phyloP scores from a whole-genome alignment of 2,329 filamentous ascomycete genomes.

The Paecilomyces variotii region DNA sequence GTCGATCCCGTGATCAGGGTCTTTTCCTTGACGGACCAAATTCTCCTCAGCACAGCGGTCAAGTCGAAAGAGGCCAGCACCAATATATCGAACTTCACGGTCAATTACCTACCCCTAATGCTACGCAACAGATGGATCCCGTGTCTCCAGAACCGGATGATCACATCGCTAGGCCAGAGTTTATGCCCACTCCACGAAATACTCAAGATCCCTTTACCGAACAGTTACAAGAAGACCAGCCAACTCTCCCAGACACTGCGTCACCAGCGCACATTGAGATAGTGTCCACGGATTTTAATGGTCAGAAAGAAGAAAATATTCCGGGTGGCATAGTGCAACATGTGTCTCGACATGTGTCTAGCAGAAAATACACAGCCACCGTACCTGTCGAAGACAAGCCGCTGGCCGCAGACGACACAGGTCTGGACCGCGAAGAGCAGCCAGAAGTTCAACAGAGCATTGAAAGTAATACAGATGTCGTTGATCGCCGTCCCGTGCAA shows the following conservation, averaged over 20 bases:
- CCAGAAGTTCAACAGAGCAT: background rate
- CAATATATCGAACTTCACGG: background rate
- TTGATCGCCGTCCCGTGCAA: background rate
- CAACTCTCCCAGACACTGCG: background rate
- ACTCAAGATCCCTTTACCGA: conserved; percentile 3
- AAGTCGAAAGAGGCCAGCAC: background rate
- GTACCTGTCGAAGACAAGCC: background rate
- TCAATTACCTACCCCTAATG: conserved; percentile 14
- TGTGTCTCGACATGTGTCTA: background rate
- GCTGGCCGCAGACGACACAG: background rate
- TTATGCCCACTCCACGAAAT: conserved; percentile 3
- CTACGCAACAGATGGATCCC: conserved; percentile 14
- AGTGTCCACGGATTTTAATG: background rate
- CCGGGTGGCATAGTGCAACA: background rate
- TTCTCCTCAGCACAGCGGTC: background rate
- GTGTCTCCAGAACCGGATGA: background rate
- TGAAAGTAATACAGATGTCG: conserved; percentile 4
- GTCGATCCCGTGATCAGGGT: background rate
- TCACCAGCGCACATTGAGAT: background rate
- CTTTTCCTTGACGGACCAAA: conserved; percentile 1
- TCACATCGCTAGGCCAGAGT: background rate
- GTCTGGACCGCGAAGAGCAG: background rate
- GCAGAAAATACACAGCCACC: background rate
- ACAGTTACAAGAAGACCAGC: background rate
- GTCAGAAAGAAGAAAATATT: background rate